Conservation (phyloP, 2,329 filamentous ascomycete genomes). For the Penicillium sp. region DNA sequence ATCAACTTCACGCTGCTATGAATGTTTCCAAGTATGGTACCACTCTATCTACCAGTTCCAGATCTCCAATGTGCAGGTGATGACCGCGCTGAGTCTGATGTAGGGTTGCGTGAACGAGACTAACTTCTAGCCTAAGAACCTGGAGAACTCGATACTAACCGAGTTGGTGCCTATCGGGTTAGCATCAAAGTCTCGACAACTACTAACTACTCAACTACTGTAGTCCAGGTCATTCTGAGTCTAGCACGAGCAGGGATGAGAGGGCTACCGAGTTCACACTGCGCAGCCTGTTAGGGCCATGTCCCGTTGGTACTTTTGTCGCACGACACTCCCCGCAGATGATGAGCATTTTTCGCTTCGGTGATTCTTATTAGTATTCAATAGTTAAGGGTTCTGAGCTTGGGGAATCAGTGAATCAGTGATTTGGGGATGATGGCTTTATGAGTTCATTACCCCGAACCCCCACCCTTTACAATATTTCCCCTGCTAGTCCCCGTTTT, state of each 20-base stretch:
- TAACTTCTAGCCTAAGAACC: background rate
- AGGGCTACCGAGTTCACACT: background rate
- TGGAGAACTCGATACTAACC: background rate
- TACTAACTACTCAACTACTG: too few species aligned
- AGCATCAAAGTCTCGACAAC: too few species aligned
- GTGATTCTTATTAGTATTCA: too few species aligned
- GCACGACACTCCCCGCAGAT: conserved; percentile 2
- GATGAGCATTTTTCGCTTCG: too few species aligned
- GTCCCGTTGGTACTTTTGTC: conserved; percentile 21
- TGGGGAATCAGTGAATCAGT: background rate
- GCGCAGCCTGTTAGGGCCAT: background rate
- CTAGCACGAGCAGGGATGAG: background rate
- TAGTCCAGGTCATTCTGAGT: too few species aligned
- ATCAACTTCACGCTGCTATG: too few species aligned
- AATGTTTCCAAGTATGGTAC: too few species aligned
- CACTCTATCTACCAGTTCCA: too few species aligned
- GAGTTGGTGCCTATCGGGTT: background rate
- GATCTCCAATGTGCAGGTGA: too few species aligned
- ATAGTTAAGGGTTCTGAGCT: too few species aligned
- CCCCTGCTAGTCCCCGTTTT: background rate
- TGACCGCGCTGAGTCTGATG: too few species aligned
- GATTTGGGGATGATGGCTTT: background rate
- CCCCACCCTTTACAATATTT: background rate
- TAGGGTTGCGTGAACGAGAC: background rate
- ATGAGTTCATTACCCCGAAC: background rate